Base-by-base conservation (phyloP, 2,329 filamentous ascomycete genomes). In the Neonectria hederae region DNA sequence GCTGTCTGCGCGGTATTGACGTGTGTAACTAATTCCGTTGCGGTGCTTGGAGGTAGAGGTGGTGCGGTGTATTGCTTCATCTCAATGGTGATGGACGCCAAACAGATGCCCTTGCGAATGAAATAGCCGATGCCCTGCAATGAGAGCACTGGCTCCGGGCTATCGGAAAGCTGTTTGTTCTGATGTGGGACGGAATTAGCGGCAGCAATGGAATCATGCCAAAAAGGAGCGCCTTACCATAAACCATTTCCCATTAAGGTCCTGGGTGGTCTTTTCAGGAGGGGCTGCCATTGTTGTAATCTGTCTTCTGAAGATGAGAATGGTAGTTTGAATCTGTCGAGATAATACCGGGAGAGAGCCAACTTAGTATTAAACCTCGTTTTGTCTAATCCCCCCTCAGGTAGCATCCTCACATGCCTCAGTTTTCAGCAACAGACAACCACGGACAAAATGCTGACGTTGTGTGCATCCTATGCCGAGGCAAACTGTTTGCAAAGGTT, bases 161-260 rank as follows among this genome's bases (percentile, higher is more conserved):
- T 81, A 78, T 91, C 89, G 63, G 92, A 94, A 71, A 94, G 83
- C 65, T 82, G 80, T 76, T 92, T 91, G 85, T 95, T 94, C 92
- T 95, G 17, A 11, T 30, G 10, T 13, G 14, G 6, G 11, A 14
- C 21, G 10, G 17, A 46, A 26, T 46, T 7, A 46, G 43, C 43
- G 11, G 9, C 17, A 2, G 14, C 13, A 28, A 14, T 26, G 22
- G 13, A 8, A 1, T 14, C 17, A 14, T 5, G 10, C 11, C 10
- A n/a, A 8, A 8, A 9, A 13, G 21, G 1, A 4, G 22, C 11
- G 11, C 17, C 85, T 71, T 82, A 92, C 90, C 85, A 94, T 86
- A 63, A 83, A 77, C 85, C 89, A 94, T 75, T 85, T 87, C 67
- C 91, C 92, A 72, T 80, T 88, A 69, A 94, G 84, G 81, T 92